Conservation (phyloP, 73 alveolate genomes). For the Diophrys sp. region DNA sequence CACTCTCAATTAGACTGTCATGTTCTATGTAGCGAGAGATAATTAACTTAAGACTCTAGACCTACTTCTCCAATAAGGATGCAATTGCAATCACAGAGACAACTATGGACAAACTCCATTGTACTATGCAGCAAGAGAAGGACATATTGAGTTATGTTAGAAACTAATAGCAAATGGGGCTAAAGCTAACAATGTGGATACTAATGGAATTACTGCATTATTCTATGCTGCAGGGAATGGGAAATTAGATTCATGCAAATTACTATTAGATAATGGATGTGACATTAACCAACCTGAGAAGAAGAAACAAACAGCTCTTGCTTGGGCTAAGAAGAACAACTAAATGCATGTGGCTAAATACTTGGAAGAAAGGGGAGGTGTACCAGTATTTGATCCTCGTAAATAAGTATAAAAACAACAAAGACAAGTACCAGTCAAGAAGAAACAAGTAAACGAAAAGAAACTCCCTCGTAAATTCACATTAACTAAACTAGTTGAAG, state of each 20-base stretch:
- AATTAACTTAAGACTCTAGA: slow-evolving; percentile 62
- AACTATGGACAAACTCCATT: slow-evolving; percentile 84
- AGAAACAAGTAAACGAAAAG: slow-evolving; percentile 7
- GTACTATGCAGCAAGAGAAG: slow-evolving; percentile 91
- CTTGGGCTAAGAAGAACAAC: slow-evolving; percentile 3
- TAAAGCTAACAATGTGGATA: slow-evolving; percentile 75
- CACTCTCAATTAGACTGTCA: slow-evolving; percentile 65
- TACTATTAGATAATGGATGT: slow-evolving; percentile 11
- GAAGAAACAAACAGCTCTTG: not conserved
- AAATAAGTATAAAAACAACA: not conserved
- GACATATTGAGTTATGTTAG: slow-evolving; percentile 48
- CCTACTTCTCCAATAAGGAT: slow-evolving; percentile 64
- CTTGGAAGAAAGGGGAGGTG: slow-evolving; percentile 32
- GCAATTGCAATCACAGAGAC: slow-evolving; percentile 76
- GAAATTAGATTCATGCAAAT: slow-evolving; percentile 7
- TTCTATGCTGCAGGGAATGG: slow-evolving; percentile 43
- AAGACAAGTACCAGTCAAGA: slow-evolving; percentile 29
- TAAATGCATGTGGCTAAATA: not conserved
- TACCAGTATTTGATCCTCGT: not conserved
- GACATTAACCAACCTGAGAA: slow-evolving; percentile 9
- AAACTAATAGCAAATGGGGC: slow-evolving; percentile 73
- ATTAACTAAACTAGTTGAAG: not conserved
- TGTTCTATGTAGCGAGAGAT: slow-evolving; percentile 83
- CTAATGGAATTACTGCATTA: slow-evolving; percentile 64
- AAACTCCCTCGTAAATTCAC: not conserved